These are phyloP conservation scores for Cylindrotheca fusiformis DNA, from an alignment of 108 stramenopile species.

Conservation along the genomic window DNA sequence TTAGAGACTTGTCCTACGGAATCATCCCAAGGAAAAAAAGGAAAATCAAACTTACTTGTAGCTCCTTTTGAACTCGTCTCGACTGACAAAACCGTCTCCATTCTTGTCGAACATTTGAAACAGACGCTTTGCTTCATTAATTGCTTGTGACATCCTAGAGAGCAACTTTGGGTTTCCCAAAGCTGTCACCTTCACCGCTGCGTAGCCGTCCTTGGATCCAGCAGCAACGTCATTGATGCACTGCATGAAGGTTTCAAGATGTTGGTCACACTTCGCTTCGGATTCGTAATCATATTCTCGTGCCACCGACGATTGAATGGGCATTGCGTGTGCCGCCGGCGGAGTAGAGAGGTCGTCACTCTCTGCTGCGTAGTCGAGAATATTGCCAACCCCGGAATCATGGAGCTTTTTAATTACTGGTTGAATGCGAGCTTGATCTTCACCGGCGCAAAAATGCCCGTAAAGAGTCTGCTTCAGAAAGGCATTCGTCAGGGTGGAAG, in stretches of 20 bases:
- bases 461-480: constrained; percentile 83
- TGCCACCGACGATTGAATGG: constrained; percentile 15
- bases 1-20: background rate
- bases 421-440: constrained; percentile 59
- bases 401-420: constrained; percentile 61
- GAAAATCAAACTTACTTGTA: constrained; percentile 23
- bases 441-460: constrained; percentile 95
- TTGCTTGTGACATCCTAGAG: constrained; percentile 76
- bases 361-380: constrained; percentile 98
- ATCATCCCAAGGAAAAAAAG: constrained; percentile 1
- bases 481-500: constrained; percentile 61
- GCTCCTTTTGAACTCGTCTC: constrained; percentile 61
- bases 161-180: constrained; percentile 89
- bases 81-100: constrained; percentile 50
- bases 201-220: constrained; percentile 64
- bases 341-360: constrained; percentile 12
- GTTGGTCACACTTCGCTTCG: constrained; percentile 81
- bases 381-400: constrained; percentile 64
- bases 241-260: constrained; percentile 58
- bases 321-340: background rate
- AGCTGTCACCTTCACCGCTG: constrained; percentile 95
- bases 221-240: constrained; percentile 85
- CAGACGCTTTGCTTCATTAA: constrained; percentile 65
- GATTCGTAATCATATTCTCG: constrained; percentile 66
- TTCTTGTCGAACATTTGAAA: constrained; percentile 66